phyloP scores from a whole-genome alignment of 768 basidiomycete species.

The Boletus fagicola region DNA sequence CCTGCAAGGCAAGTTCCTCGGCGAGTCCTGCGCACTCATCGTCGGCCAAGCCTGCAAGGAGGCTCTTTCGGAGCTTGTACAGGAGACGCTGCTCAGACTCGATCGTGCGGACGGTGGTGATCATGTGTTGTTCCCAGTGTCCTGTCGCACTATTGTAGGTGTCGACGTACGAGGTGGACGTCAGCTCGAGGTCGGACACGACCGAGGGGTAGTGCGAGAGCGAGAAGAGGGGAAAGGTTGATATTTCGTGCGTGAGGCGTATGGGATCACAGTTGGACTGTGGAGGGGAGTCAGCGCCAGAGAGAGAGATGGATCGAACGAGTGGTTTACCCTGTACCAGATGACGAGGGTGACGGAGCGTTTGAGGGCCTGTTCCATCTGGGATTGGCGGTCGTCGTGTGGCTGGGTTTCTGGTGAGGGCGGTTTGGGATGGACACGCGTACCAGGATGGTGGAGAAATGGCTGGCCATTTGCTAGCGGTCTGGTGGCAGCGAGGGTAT shows the following conservation, averaged over 20 bases:
- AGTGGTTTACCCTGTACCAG: slow-evolving; percentile 60
- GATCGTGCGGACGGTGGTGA: slow-evolving; percentile 57
- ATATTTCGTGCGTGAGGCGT: slow-evolving; percentile 53
- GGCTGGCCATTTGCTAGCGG: slow-evolving; percentile 1
- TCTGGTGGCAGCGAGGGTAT: slow-evolving; percentile 21
- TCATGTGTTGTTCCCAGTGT: slow-evolving; percentile 68
- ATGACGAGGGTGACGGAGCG: slow-evolving; percentile 64
- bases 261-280: slow-evolving; percentile 56
- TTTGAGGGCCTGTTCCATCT: slow-evolving; percentile 40
- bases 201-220: slow-evolving; percentile 52
- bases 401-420: slow-evolving; percentile 11
- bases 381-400: slow-evolving; percentile 28
- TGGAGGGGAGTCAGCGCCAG: slow-evolving; percentile 3
- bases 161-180: slow-evolving; percentile 54
- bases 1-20: slow-evolving; percentile 54
- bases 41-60: slow-evolving; percentile 56
- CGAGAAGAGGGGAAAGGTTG: slow-evolving; percentile 66
- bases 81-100: slow-evolving; percentile 59
- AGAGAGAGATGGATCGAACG: not conserved
- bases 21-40: slow-evolving; percentile 55
- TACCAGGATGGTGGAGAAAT: slow-evolving; percentile 12
- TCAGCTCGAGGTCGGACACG: slow-evolving; percentile 54
- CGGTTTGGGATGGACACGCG: slow-evolving; percentile 9
- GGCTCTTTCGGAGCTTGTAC: slow-evolving; percentile 57
- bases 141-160: slow-evolving; percentile 51